Evolutionary conservation across 2,329 filamentous ascomycete genomes (phyloP).

Genomic region (Mycosphaerelloides madeirae): DNA sequence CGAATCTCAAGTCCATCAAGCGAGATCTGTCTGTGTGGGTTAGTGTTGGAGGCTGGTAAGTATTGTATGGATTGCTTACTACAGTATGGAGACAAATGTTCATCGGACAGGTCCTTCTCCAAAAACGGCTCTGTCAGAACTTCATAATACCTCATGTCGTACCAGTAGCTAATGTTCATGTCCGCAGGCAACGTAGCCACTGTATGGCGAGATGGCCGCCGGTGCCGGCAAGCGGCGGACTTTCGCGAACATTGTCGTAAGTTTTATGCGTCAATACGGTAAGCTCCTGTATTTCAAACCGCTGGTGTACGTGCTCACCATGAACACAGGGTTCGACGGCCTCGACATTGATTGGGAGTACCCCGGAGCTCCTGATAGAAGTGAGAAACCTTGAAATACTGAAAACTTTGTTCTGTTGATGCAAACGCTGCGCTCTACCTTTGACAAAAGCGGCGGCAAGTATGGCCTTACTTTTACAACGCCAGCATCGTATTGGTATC

Average conservation of each 20-base stretch:
- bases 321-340: too few relatives aligned
- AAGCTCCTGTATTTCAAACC: too few relatives aligned
- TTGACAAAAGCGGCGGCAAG: constrained; percentile 25
- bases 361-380: constrained; percentile 31
- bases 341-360: constrained; percentile 24
- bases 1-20: constrained; percentile 27
- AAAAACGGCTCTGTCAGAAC: too few relatives aligned
- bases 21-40: constrained; percentile 36
- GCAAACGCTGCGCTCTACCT: constrained; percentile 22
- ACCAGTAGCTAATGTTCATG: too few relatives aligned
- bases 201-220: background rate
- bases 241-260: background rate
- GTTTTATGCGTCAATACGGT: background rate
- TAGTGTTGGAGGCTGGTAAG: constrained; percentile 41
- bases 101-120: too few relatives aligned
- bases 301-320: too few relatives aligned
- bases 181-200: constrained; percentile 25
- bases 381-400: constrained; percentile 35
- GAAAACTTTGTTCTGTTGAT: constrained; percentile 37
- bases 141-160: too few relatives aligned
- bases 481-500: constrained; percentile 16
- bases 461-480: constrained; percentile 30
- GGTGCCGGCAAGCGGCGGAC: background rate
- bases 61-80: too few relatives aligned
- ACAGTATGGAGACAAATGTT: too few relatives aligned